Evolutionary conservation across 176 grass and related monocot species (phyloP).

Genomic region (Musa schizocarpa): DNA sequence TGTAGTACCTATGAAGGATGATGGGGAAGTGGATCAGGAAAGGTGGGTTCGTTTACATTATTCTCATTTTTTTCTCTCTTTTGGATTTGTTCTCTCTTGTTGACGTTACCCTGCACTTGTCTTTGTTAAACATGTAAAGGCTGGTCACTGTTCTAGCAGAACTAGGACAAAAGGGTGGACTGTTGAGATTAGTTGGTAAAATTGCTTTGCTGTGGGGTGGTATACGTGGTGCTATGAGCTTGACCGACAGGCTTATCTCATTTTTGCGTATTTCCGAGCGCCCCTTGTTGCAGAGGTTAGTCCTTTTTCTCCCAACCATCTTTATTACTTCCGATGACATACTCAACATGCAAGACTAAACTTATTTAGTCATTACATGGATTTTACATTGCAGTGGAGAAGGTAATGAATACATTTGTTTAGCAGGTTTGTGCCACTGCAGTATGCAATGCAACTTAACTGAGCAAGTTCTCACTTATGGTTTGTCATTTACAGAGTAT

Average conservation of each 20-base stretch:
- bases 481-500: not conserved
- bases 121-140: slow-evolving; percentile 41
- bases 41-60: slow-evolving; percentile 33
- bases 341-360: not conserved
- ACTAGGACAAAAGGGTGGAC: slow-evolving; percentile 83
- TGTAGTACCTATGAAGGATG: slow-evolving; percentile 71
- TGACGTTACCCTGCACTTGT: slow-evolving; percentile 18
- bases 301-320: slow-evolving; percentile 4
- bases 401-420: not conserved
- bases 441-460: not conserved
- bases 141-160: slow-evolving; percentile 86
- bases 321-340: not conserved
- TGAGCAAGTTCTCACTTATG: not conserved
- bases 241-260: slow-evolving; percentile 78
- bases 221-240: slow-evolving; percentile 90
- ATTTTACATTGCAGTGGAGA: not conserved
- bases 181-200: slow-evolving; percentile 77
- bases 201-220: slow-evolving; percentile 93
- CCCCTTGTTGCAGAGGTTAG: slow-evolving; percentile 79
- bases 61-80: slow-evolving; percentile 11
- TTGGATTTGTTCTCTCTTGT: slow-evolving; percentile 1
- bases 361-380: not conserved
- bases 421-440: not conserved
- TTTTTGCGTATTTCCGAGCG: slow-evolving; percentile 75
- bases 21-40: slow-evolving; percentile 83